A percentile compares a stretch with the other conserved stretches of the same genome.
Conservation (phyloP, 2,329 filamentous ascomycete species). For the Thelonectria discophora region DNA sequence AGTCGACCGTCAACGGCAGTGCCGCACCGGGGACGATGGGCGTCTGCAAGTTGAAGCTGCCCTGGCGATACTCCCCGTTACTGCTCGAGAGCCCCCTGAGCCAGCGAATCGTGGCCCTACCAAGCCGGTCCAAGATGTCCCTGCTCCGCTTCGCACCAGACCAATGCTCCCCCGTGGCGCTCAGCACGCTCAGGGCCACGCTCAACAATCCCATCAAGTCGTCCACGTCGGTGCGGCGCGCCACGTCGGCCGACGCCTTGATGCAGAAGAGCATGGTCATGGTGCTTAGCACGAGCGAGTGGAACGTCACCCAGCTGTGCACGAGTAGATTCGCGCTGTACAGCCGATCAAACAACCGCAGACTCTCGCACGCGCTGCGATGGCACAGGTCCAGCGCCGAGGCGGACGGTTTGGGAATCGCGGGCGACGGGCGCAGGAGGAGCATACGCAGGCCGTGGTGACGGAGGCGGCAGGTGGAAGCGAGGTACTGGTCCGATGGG, state of each 20-base stretch:
- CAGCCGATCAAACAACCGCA: slow-evolving; percentile 53
- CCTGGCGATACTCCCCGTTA: not conserved
- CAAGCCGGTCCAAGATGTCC: slow-evolving; percentile 54
- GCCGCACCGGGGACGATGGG: slow-evolving; percentile 11
- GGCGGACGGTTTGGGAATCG: slow-evolving; percentile 57
- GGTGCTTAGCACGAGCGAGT: slow-evolving; percentile 57
- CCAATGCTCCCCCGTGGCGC: slow-evolving; percentile 63
- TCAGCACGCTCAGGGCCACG: slow-evolving; percentile 56
- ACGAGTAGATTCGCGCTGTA: slow-evolving; percentile 56
- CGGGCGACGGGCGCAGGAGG: slow-evolving; percentile 60
- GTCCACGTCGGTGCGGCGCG: slow-evolving; percentile 48
- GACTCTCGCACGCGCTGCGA: slow-evolving; percentile 51
- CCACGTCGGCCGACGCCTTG: slow-evolving; percentile 55
- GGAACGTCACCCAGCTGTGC: slow-evolving; percentile 59
- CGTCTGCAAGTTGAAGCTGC: not conserved
- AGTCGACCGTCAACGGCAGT: slow-evolving; percentile 2
- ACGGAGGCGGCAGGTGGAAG: slow-evolving; percentile 52
- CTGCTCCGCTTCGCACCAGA: slow-evolving; percentile 57
- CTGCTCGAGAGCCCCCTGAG: slow-evolving; percentile 26
- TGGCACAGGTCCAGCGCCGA: slow-evolving; percentile 54
- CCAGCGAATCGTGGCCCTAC: slow-evolving; percentile 44
- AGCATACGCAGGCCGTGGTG: slow-evolving; percentile 61
- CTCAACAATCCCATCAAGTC: slow-evolving; percentile 53
- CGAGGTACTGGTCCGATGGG: slow-evolving; percentile 36
- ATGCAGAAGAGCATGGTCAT: slow-evolving; percentile 62